A percentile compares a stretch with the other conserved stretches of the same genome.
Conservation (phyloP, 371 early-diverging fungal species). For the Mucor plumbeus region DNA sequence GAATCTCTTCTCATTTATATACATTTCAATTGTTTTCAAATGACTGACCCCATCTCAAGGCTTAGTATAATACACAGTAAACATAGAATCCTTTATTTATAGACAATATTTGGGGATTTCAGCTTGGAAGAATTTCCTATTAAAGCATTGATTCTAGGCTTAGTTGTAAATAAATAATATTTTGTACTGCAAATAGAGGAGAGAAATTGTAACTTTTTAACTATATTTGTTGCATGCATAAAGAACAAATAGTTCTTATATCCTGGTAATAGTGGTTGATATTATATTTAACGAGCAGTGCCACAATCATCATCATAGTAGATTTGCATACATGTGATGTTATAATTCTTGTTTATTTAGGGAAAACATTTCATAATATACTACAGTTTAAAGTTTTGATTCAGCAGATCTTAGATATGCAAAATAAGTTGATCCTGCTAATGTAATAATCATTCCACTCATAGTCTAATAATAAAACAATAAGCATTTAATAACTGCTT, state of each 20-base stretch:
- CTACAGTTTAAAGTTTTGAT: slow-evolving; percentile 14
- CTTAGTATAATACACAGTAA: not conserved
- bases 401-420: slow-evolving; percentile 14
- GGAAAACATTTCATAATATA: too few relatives aligned
- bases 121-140: not conserved
- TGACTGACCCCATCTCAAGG: not conserved
- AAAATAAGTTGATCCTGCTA: slow-evolving; percentile 21
- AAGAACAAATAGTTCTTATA: too few relatives aligned
- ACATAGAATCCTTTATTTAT: not conserved
- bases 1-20: not conserved
- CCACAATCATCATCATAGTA: not conserved
- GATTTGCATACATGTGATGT: too few relatives aligned
- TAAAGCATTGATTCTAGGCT: not conserved
- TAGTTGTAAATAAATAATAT: not conserved
- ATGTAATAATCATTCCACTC: slow-evolving; percentile 19
- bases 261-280: too few relatives aligned
- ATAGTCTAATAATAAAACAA: slow-evolving; percentile 14
- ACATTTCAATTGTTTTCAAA: not conserved
- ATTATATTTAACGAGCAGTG: not conserved
- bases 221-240: too few relatives aligned
- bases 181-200: not conserved
- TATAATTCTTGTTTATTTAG: too few relatives aligned
- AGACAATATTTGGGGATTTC: not conserved
- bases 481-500: too few relatives aligned
- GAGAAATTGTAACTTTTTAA: too few relatives aligned